phyloP scores from a whole-genome alignment of 2,329 filamentous ascomycete genomes.

The Cytospora piceicola region DNA sequence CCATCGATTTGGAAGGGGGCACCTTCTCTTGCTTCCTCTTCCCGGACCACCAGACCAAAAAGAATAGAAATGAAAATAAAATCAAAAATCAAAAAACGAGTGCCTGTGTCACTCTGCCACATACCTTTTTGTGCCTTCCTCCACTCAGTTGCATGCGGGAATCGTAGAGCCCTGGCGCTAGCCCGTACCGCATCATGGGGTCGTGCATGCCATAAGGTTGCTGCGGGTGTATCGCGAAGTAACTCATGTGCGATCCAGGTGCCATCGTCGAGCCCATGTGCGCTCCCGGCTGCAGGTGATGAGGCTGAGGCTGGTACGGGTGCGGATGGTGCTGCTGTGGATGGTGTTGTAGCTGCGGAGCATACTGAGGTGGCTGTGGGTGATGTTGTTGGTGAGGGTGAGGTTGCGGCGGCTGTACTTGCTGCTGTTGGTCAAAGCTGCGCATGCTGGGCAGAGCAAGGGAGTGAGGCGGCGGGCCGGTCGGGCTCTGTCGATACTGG shows the following conservation, averaged over 20 bases:
- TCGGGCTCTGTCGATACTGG: conserved; percentile 32
- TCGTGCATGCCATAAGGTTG: conserved; percentile 50
- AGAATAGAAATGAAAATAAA: too few relatives aligned
- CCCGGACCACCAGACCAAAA: background rate
- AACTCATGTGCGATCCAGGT: conserved; percentile 47
- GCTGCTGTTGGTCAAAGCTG: conserved; percentile 33
- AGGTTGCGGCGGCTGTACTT: conserved; percentile 26
- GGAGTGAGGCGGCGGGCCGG: conserved; percentile 27
- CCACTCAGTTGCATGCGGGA: conserved; percentile 51
- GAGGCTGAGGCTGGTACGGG: conserved; percentile 35
- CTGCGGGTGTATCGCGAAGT: conserved; percentile 48
- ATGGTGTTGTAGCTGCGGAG: conserved; percentile 22
- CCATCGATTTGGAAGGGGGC: background rate
- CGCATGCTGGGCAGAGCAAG: conserved; percentile 37
- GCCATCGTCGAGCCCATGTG: conserved; percentile 44
- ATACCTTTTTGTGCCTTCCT: conserved; percentile 62
- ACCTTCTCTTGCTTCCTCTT: background rate
- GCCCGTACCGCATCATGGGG: conserved; percentile 50
- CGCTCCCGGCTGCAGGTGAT: conserved; percentile 36
- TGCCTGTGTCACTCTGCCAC: conserved; percentile 31
- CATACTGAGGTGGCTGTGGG: conserved; percentile 28
- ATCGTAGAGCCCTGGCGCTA: conserved; percentile 49
- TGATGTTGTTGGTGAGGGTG: conserved; percentile 12
- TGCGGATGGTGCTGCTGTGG: conserved; percentile 35
- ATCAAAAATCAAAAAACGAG: conserved; percentile 10